phyloP scores from a whole-genome alignment of 768 basidiomycete species.

The Rhizopogon vesiculosus region DNA sequence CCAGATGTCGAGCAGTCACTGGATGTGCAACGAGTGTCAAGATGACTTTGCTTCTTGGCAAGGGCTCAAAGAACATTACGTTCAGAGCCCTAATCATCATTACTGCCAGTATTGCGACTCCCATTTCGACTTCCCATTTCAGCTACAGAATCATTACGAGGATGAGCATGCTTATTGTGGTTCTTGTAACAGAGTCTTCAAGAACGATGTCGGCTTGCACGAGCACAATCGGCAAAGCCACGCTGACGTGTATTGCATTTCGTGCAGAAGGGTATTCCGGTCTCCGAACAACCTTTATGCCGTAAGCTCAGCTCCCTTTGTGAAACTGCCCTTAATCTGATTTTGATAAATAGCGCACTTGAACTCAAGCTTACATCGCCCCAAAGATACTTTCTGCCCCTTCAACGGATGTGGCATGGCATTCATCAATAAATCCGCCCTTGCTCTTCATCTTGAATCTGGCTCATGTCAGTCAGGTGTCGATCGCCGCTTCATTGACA shows the following conservation, averaged over 20 bases:
- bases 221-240: conserved; percentile 44
- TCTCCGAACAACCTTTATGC: conserved; percentile 12
- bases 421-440: conserved; percentile 51
- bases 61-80: conserved; percentile 46
- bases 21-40: conserved; percentile 42
- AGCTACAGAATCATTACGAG: conserved; percentile 38
- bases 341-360: conserved; percentile 37
- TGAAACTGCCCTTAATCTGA: not conserved
- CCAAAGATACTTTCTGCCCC: conserved; percentile 32
- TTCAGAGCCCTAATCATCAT: conserved; percentile 41
- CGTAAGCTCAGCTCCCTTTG: conserved; percentile 4
- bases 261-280: conserved; percentile 40
- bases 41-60: conserved; percentile 36
- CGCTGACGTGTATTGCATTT: conserved; percentile 41
- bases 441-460: conserved; percentile 60
- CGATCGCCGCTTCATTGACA: conserved; percentile 30
- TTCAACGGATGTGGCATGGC: conserved; percentile 36
- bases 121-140: conserved; percentile 31
- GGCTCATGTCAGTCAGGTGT: conserved; percentile 53
- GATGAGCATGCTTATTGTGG: conserved; percentile 39
- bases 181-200: conserved; percentile 38
- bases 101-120: conserved; percentile 50
- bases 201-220: conserved; percentile 31
- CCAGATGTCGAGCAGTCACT: conserved; percentile 32
- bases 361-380: conserved; percentile 46